Conservation (phyloP, 78 protist species). For the Tieghemostelium lacteum region DNA sequence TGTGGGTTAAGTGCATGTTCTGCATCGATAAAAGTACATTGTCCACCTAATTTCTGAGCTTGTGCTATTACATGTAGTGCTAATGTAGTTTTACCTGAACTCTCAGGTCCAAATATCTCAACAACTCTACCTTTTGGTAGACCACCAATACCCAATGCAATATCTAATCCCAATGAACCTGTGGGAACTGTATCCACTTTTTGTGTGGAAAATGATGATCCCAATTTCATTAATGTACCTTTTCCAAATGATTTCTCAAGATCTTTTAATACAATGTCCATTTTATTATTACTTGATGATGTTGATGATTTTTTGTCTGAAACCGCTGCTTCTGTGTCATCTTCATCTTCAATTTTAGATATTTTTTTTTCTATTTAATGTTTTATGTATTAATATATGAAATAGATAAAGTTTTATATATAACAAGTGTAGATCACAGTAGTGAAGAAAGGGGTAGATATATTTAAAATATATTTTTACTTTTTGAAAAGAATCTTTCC, state of each 20-base stretch:
- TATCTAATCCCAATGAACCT: conserved; percentile 83
- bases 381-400: no score
- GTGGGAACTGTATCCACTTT: conserved; percentile 77
- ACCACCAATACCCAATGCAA: conserved; percentile 85
- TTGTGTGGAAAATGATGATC: conserved; percentile 53
- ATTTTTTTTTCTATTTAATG: no score
- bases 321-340: no score
- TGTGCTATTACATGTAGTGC: conserved; percentile 79
- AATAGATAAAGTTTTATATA: no score
- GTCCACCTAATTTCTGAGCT: conserved; percentile 84
- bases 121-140: conserved; percentile 74
- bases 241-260: conserved; percentile 78
- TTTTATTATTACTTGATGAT: conserved; percentile 11
- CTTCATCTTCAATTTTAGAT: no score
- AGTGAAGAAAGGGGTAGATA: no score
- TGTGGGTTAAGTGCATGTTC: conserved; percentile 84
- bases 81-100: conserved; percentile 80
- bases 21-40: conserved; percentile 84
- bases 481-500: no score
- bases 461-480: no score
- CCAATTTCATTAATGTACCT: conserved; percentile 66
- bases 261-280: conserved; percentile 52
- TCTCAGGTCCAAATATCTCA: conserved; percentile 88
- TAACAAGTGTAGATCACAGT: no score
- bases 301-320: neutral